Base-by-base conservation (phyloP, 78 protist genomes). In the Pelomyxa schiedti region DNA sequence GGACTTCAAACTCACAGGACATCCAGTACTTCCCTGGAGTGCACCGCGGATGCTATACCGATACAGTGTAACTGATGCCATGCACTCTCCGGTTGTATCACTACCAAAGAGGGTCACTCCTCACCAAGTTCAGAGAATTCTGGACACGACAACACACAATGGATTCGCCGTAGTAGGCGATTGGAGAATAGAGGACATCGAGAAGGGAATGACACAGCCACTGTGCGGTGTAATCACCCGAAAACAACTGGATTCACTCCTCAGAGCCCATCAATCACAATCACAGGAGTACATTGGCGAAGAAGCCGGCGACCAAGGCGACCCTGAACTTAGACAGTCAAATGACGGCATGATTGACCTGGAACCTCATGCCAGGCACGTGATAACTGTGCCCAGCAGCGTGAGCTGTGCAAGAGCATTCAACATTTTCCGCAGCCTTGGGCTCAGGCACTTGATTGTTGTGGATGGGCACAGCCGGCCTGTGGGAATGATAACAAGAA, bases 401-500 rank as follows among this genome's bases (percentile, higher is more conserved):
- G 4, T 53, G n/a, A 47, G 58, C 58, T 47, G 58, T 16, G 16
- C 58, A 16, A 16, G 42, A 16, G 30, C 69, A 16, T 70, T 39
- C 67, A 3, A 37, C 2, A 1, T 69, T 38, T 8, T 77, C 37
- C 5, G 81, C 4, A 66, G 30, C 29, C 47, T 77, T n/a, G 81
- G 81, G 8, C 69, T 77, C 39, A 63, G 81, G 9, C 81, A 77
- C 73, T 1, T 69, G 8, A 74, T 77, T 28, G 77, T 77, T 28
- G 47, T 64, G 37, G 41, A 64, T 26, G 39, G 4, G 32, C 2
- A 1, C 26, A 1, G 9, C 74, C 41, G 1, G 2, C 76, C 81
- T 1, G 2, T 40, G 6, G 81, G 81, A 2, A 70, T 77, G 40
- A 77, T 77, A 40, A 63, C 39, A 1, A 40, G 81, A 1, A 71